These are phyloP conservation scores for Claviceps digitariae DNA, from an alignment of 2,329 filamentous ascomycete species.

Conservation along the genomic window DNA sequence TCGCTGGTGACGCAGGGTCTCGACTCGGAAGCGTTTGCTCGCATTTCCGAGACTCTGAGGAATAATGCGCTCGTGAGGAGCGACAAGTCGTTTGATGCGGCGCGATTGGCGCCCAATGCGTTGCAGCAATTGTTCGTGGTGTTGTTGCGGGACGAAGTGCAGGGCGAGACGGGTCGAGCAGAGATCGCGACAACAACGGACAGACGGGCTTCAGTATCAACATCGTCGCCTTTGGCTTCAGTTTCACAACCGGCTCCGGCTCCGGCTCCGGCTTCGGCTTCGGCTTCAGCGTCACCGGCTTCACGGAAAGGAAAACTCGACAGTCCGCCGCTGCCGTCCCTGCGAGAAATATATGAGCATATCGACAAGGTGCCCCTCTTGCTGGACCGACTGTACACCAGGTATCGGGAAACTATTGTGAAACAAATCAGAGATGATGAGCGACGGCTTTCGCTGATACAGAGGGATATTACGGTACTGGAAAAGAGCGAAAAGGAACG, in stretches of 20 bases:
- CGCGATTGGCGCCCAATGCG: conserved; percentile 62
- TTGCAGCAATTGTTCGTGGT: conserved; percentile 67
- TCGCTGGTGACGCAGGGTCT: conserved; percentile 57
- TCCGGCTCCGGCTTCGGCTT: not conserved
- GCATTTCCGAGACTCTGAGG: conserved; percentile 61
- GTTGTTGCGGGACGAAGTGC: conserved; percentile 61
- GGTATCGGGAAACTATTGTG: conserved; percentile 59
- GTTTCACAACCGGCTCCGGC: too few relatives aligned
- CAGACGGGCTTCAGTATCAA: conserved; percentile 16
- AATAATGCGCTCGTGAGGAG: conserved; percentile 60
- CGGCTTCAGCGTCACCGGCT: conserved; percentile 30
- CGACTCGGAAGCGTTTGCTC: conserved; percentile 50
- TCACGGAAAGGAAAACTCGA: conserved; percentile 64
- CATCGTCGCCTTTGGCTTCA: not conserved
- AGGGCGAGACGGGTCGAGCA: conserved; percentile 29
- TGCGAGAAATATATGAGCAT: conserved; percentile 54
- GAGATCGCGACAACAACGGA: conserved; percentile 18
- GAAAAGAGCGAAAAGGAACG: conserved; percentile 35
- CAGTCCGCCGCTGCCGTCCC: conserved; percentile 46
- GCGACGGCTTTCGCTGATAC: conserved; percentile 46
- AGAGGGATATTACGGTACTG: conserved; percentile 55
- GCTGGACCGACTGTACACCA: conserved; percentile 59
- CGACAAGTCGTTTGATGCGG: conserved; percentile 57
- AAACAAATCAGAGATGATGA: conserved; percentile 63
- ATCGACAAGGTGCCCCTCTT: conserved; percentile 55